Base-by-base conservation (phyloP, 352 stramenopile genomes). In the Phytophthora nicotianae region DNA sequence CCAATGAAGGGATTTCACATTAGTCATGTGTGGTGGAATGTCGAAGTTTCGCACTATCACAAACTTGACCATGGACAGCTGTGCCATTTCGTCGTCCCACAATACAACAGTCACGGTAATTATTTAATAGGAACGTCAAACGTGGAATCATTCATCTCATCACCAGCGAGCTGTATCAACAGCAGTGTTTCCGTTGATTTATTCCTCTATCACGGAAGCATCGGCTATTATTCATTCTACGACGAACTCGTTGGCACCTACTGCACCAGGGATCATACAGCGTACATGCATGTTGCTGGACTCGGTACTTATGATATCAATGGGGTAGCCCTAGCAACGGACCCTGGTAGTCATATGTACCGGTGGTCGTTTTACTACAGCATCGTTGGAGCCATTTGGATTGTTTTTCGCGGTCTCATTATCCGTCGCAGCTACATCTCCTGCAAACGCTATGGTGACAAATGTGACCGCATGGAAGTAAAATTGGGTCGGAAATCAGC, bases 21-120 rank as follows among this genome's bases (percentile, higher is more conserved):
- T 45, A 27, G 52, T 2, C 40, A 45, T 9, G 52, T 59, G 14
- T 59, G 52, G 52, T 59, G 52, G 52, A 59, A 59, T 14, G 52
- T 51, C 14, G 52, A 32, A 5, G 33, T 37, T 13, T 52, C 40
- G 5, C 52, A 60, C 13, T 60, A 60, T 32, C 26, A 60, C 40
- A 20, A 2, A 13, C 16, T 52, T 19, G 17, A 43, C 5, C 17
- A 37, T 21, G 40, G 27, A 19, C 19, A 45, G 3, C 26, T 60
- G n/a, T 60, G 40, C 16, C 52, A 52, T n/a, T 46, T 26, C 14
- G 40, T 60, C 1, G 43, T 60, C 16, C 40, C 52, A 14, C 52
- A 52, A 45, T 60, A 60, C 2, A 60, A 60, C 24, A 52, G 26
- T 14, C 52, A 60, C 27, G 41, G 52, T 0, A 38, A 43, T 13